Evolutionary conservation across 495 filamentous ascomycete genomes (phyloP).

Genomic region (Podospora didyma): DNA sequence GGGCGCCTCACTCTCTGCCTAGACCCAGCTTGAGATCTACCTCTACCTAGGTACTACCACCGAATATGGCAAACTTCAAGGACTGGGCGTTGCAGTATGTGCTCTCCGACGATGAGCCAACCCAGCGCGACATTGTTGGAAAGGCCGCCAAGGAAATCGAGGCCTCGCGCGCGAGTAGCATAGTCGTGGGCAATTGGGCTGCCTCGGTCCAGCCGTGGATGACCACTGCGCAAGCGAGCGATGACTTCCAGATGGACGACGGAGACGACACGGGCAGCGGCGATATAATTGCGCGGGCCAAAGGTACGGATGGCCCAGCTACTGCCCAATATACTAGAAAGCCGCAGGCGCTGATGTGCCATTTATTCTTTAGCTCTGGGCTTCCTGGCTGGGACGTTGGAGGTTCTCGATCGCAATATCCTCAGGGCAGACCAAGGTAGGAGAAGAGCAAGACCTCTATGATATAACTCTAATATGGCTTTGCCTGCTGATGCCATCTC

Average conservation of each 20-base stretch:
- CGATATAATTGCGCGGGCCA: constrained; percentile 39
- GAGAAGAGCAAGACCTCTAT: not conserved
- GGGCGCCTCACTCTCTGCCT: not conserved
- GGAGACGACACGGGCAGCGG: constrained; percentile 32
- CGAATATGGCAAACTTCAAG: constrained; percentile 41
- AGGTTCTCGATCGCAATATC: constrained; percentile 31
- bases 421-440: constrained; percentile 38
- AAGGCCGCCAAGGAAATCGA: constrained; percentile 44
- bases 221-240: constrained; percentile 20
- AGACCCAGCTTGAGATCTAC: not conserved
- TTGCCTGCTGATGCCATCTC: too few relatives aligned
- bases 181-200: constrained; percentile 44
- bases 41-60: not conserved
- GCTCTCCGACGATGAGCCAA: constrained; percentile 38
- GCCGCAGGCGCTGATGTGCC: not conserved
- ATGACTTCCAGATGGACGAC: constrained; percentile 26
- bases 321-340: not conserved
- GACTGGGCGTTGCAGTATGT: constrained; percentile 47
- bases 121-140: constrained; percentile 28
- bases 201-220: constrained; percentile 47
- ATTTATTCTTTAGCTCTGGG: constrained; percentile 30
- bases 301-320: constrained; percentile 16
- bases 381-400: constrained; percentile 43
- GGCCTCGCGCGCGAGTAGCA: constrained; percentile 34
- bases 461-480: not conserved